These are phyloP conservation scores for Cystobasidium pallidum DNA, from an alignment of 1,284 basidiomycete species.

Conservation along the genomic window DNA sequence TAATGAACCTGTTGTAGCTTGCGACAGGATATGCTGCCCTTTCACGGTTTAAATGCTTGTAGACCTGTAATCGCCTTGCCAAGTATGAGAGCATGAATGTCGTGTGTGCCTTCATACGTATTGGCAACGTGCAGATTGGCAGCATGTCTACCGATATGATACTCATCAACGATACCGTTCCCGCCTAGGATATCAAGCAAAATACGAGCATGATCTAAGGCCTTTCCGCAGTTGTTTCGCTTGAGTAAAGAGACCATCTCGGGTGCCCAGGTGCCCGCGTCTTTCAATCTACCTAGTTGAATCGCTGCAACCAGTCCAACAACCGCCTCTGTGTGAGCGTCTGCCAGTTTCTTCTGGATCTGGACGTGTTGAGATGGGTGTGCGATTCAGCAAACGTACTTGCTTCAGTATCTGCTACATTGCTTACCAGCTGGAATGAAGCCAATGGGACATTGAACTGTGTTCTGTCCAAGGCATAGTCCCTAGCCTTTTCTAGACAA, in stretches of 20 bases:
- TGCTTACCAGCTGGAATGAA: slow-evolving; percentile 74
- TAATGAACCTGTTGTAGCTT: no score
- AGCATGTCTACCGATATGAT: slow-evolving; percentile 86
- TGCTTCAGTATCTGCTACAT: no score
- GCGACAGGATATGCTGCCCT: no score
- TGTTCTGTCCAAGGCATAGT: slow-evolving; percentile 79
- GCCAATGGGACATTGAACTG: slow-evolving; percentile 90
- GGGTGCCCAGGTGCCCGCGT: slow-evolving; percentile 69
- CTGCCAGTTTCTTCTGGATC: slow-evolving; percentile 93
- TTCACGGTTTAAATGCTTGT: slow-evolving; percentile 66
- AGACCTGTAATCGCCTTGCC: slow-evolving; percentile 89
- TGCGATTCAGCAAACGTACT: not conserved
- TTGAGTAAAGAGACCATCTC: slow-evolving; percentile 96
- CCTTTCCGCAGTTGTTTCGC: slow-evolving; percentile 94
- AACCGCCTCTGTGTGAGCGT: slow-evolving; percentile 82
- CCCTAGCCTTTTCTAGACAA: slow-evolving; percentile 74
- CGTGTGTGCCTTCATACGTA: slow-evolving; percentile 70
- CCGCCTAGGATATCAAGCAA: slow-evolving; percentile 88
- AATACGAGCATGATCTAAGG: slow-evolving; percentile 74
- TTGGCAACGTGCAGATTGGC: slow-evolving; percentile 89
- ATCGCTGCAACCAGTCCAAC: slow-evolving; percentile 59
- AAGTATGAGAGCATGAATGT: slow-evolving; percentile 69
- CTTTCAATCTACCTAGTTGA: slow-evolving; percentile 87
- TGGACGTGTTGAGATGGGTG: not conserved
- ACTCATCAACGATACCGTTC: slow-evolving; percentile 89